Evolutionary conservation across 2,329 filamentous ascomycete genomes (phyloP).

Genomic region (Botrytis squamosa): DNA sequence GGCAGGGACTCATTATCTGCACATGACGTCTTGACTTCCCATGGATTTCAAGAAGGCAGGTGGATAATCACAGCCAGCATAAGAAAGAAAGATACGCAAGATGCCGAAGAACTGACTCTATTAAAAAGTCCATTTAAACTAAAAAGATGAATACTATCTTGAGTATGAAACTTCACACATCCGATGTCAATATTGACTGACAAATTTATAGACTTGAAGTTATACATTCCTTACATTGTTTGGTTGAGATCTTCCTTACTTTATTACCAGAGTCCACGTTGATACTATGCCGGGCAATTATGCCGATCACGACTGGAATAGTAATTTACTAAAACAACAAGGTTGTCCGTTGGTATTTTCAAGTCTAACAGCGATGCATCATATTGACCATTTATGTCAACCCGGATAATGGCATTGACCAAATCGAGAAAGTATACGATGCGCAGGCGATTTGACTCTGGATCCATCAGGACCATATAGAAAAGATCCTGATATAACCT

Average conservation of each 20-base stretch:
- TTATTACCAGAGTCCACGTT: neutral
- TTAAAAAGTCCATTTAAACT: constrained; percentile 23
- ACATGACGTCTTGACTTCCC: neutral
- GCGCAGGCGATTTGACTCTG: constrained; percentile 27
- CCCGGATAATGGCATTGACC: constrained; percentile 29
- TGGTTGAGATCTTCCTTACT: neutral
- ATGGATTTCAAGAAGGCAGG: neutral
- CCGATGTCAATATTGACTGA: neutral
- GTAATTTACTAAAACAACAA: constrained; percentile 16
- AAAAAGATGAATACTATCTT: constrained; percentile 22
- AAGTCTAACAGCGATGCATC: neutral
- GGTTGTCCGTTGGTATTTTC: constrained; percentile 23
- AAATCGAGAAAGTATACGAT: constrained; percentile 29
- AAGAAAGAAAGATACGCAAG: neutral
- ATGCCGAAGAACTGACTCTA: constrained; percentile 21
- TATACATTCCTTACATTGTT: constrained; percentile 30
- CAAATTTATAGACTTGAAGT: constrained; percentile 23
- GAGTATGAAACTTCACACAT: constrained; percentile 22
- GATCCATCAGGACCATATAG: constrained; percentile 24
- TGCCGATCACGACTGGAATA: constrained; percentile 17
- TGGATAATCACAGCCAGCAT: neutral
- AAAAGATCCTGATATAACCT: constrained; percentile 15
- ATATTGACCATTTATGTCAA: neutral
- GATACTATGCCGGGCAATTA: constrained; percentile 24
- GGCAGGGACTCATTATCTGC: neutral